Conservation (phyloP, 208 protist genomes). For the Trypanosomatidae sp. region DNA sequence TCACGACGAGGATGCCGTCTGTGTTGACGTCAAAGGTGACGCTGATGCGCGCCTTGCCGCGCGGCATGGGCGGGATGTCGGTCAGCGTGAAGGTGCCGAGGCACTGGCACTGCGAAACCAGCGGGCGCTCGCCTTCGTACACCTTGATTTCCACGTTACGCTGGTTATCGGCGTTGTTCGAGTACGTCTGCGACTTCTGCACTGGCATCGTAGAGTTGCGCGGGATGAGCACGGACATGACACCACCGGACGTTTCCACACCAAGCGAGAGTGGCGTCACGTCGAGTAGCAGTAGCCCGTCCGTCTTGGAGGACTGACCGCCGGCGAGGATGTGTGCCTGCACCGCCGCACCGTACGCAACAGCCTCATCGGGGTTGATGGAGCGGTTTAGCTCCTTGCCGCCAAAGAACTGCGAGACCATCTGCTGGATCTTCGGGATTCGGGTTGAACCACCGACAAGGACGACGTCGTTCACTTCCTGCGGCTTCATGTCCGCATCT, state of each 20-base stretch:
- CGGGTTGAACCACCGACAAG: conserved; percentile 96
- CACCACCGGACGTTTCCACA: conserved; percentile 92
- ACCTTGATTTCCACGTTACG: conserved; percentile 92
- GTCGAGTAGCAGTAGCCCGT: conserved; percentile 81
- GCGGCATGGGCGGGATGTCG: conserved; percentile 75
- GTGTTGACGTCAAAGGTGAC: conserved; percentile 99
- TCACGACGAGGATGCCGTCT: conserved; percentile 97
- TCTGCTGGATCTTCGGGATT: conserved; percentile 98
- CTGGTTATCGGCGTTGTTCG: conserved; percentile 88
- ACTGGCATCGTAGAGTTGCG: conserved; percentile 85
- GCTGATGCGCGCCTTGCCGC: conserved; percentile 97
- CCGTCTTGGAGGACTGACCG: conserved; percentile 60
- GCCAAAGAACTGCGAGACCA: conserved; percentile 95
- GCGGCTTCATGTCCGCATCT: conserved; percentile 89
- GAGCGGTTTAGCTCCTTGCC: conserved; percentile 93
- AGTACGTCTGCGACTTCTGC: conserved; percentile 90
- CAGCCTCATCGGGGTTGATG: conserved; percentile 95
- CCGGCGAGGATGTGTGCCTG: conserved; percentile 96
- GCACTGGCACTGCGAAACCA: conserved; percentile 93
- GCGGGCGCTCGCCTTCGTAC: conserved; percentile 93
- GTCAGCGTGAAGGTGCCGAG: conserved; percentile 95
- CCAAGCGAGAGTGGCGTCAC: conserved; percentile 96
- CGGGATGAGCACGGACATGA: conserved; percentile 94
- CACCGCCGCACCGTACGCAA: conserved; percentile 96
- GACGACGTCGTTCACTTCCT: conserved; percentile 93